Evolutionary conservation across 2,329 filamentous ascomycete genomes (phyloP).

Genomic region (Periglandula ipomoeae): DNA sequence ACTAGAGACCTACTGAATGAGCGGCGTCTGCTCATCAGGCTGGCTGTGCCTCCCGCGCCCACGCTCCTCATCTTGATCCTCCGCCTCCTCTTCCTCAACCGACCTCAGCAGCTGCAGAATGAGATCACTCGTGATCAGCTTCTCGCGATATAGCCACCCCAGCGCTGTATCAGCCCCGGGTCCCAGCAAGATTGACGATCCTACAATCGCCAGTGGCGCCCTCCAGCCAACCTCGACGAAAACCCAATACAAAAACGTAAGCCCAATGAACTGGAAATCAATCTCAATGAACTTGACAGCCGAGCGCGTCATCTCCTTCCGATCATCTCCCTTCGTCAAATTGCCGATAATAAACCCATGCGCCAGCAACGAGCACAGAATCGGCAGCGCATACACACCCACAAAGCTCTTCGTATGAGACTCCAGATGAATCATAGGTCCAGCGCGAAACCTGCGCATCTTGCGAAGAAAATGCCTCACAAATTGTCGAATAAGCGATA

Average conservation of each 20-base stretch:
- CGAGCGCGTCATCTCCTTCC: slow-evolving; percentile 40
- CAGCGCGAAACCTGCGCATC: slow-evolving; percentile 17
- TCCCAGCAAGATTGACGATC: slow-evolving; percentile 22
- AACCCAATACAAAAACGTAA: slow-evolving; percentile 45
- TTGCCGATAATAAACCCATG: slow-evolving; percentile 34
- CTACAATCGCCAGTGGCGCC: slow-evolving; percentile 23
- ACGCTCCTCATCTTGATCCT: slow-evolving; percentile 10
- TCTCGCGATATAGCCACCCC: slow-evolving; percentile 31
- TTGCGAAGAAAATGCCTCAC: slow-evolving; percentile 20
- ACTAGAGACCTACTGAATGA: too few species aligned
- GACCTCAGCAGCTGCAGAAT: slow-evolving; percentile 10
- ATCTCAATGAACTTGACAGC: slow-evolving; percentile 37
- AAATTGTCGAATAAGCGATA: slow-evolving; percentile 31
- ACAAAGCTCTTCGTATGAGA: slow-evolving; percentile 27
- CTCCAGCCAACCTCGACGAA: slow-evolving; percentile 40
- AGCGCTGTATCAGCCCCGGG: slow-evolving; percentile 29
- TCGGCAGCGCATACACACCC: slow-evolving; percentile 36
- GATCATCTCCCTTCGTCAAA: slow-evolving; percentile 31
- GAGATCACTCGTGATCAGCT: slow-evolving; percentile 18
- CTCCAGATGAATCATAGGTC: slow-evolving; percentile 32
- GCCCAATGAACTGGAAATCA: slow-evolving; percentile 33
- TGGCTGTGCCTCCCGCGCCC: slow-evolving; percentile 1
- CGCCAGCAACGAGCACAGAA: slow-evolving; percentile 32
- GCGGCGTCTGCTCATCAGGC: slow-evolving; percentile 24
- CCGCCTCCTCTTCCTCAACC: slow-evolving; percentile 9